Evolutionary conservation across 1,139 yeast genomes (phyloP).

Genomic region (Debaryomyces psychrophilus): DNA sequence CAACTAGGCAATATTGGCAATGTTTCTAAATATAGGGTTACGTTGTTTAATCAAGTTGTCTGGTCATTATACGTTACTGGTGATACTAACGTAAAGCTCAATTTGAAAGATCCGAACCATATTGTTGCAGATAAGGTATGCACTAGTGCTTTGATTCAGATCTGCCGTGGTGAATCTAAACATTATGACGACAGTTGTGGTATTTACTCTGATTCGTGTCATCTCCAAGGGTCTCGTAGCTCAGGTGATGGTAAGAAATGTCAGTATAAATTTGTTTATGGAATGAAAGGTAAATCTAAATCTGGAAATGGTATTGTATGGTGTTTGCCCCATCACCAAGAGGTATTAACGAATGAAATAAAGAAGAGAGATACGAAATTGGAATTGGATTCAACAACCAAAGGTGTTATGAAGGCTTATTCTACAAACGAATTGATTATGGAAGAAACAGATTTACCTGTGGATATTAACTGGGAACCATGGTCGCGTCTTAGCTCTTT

Average conservation of each 20-base stretch:
- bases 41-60: constrained; percentile 42
- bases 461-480: constrained; percentile 57
- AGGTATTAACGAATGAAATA: constrained; percentile 34
- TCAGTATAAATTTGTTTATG: constrained; percentile 34
- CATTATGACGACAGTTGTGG: constrained; percentile 59
- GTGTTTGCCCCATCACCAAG: constrained; percentile 72
- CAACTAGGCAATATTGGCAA: constrained; percentile 22
- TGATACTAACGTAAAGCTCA: constrained; percentile 37
- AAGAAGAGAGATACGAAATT: constrained; percentile 36
- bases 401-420: constrained; percentile 67
- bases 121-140: constrained; percentile 45
- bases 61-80: constrained; percentile 46
- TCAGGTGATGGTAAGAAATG: constrained; percentile 28
- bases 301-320: constrained; percentile 41
- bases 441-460: constrained; percentile 52
- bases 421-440: constrained; percentile 52
- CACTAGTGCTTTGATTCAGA: constrained; percentile 39
- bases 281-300: constrained; percentile 32
- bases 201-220: constrained; percentile 28
- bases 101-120: constrained; percentile 54
- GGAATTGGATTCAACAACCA: constrained; percentile 64
- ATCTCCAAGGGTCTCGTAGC: constrained; percentile 23
- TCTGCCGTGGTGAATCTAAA: constrained; percentile 46
- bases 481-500: constrained; percentile 49
- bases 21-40: constrained; percentile 34